Conservation (phyloP, 1,139 yeast species). For the Zygosaccharomyces sapae region DNA sequence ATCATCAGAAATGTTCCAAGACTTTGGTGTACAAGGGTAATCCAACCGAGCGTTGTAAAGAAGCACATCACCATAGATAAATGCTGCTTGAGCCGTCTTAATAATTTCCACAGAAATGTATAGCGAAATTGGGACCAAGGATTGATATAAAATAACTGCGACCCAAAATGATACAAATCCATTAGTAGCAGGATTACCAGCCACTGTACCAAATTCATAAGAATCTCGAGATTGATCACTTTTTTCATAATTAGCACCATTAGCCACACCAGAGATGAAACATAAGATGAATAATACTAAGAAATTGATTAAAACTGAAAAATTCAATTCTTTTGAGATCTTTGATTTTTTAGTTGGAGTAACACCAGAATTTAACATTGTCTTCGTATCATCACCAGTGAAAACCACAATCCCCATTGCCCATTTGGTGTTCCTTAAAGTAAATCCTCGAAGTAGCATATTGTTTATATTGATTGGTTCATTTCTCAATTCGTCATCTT, state of each 20-base stretch:
- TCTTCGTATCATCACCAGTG: conserved; percentile 88
- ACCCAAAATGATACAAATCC: conserved; percentile 88
- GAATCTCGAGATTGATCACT: conserved; percentile 53
- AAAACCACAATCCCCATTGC: conserved; percentile 82
- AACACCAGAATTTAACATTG: conserved; percentile 87
- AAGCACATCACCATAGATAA: conserved; percentile 80
- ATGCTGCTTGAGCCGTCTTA: conserved; percentile 89
- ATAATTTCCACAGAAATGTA: conserved; percentile 93
- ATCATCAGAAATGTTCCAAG: conserved; percentile 97
- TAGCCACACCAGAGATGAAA: conserved; percentile 74
- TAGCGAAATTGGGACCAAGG: conserved; percentile 90
- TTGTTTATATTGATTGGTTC: conserved; percentile 83
- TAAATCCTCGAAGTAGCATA: conserved; percentile 80
- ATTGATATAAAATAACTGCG: conserved; percentile 80
- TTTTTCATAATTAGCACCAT: conserved; percentile 67
- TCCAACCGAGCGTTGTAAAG: conserved; percentile 84
- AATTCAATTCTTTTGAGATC: conserved; percentile 77
- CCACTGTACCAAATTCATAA: conserved; percentile 69
- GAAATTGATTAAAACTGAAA: conserved; percentile 77
- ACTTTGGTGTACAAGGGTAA: conserved; percentile 92
- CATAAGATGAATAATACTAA: conserved; percentile 69
- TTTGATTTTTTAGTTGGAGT: conserved; percentile 88
- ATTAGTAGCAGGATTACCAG: conserved; percentile 58
- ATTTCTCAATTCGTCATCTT: conserved; percentile 42
- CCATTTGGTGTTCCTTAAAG: conserved; percentile 90